A percentile compares a stretch with the other conserved stretches of the same genome.
Conservation (phyloP, 2,329 filamentous ascomycete genomes). For the Tolypocladium paradoxum region DNA sequence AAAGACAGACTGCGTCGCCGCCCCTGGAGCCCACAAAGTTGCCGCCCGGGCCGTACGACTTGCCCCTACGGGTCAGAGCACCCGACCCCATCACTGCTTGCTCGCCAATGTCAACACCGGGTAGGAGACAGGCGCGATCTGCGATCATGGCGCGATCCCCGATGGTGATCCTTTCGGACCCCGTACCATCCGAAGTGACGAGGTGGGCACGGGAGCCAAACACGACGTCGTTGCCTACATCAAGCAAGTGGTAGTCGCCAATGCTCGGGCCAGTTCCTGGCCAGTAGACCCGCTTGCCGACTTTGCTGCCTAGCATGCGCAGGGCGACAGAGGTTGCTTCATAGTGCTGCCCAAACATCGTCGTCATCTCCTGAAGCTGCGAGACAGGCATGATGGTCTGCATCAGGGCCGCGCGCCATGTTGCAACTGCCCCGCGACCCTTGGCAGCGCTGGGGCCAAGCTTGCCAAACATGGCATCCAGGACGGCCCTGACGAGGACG, state of each 20-base stretch:
- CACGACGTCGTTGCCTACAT: slow-evolving; percentile 48
- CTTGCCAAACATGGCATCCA: slow-evolving; percentile 29
- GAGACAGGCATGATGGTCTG: slow-evolving; percentile 31
- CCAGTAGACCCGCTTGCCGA: slow-evolving; percentile 45
- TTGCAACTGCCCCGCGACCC: slow-evolving; percentile 23
- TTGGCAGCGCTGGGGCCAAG: slow-evolving; percentile 20
- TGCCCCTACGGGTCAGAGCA: slow-evolving; percentile 34
- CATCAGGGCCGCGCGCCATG: slow-evolving; percentile 33
- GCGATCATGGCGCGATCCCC: slow-evolving; percentile 43
- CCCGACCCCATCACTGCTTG: slow-evolving; percentile 42
- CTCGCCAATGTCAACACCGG: slow-evolving; percentile 38
- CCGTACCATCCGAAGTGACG: slow-evolving; percentile 39
- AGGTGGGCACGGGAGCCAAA: slow-evolving; percentile 45
- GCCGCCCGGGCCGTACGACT: slow-evolving; percentile 30
- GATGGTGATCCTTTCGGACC: slow-evolving; percentile 36
- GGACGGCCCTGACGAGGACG: slow-evolving; percentile 25
- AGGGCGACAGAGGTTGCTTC: slow-evolving; percentile 40
- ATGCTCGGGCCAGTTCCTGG: slow-evolving; percentile 43
- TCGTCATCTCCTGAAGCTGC: slow-evolving; percentile 35
- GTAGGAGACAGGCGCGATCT: slow-evolving; percentile 41
- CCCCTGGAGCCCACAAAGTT: slow-evolving; percentile 42
- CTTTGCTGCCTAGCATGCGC: slow-evolving; percentile 38
- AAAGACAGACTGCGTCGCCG: slow-evolving; percentile 36
- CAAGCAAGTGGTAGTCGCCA: slow-evolving; percentile 42
- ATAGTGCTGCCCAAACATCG: slow-evolving; percentile 43